phyloP scores from a whole-genome alignment of 108 stramenopile species.

The Asterionellopsis glacialis region DNA sequence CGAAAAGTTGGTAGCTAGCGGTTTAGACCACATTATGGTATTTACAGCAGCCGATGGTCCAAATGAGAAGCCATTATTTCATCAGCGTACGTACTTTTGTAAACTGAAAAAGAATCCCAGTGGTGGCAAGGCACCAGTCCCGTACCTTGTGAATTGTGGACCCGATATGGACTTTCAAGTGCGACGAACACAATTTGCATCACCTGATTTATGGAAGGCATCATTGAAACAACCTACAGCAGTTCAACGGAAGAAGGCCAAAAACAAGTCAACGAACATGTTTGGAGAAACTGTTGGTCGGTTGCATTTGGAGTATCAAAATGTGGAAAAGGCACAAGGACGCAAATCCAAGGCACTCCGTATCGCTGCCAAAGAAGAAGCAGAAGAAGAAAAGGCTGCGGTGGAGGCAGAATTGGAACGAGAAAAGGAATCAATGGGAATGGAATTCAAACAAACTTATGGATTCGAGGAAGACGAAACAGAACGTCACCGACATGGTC shows the following conservation, averaged over 20 bases:
- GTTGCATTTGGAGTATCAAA: constrained; percentile 94
- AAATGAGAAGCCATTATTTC: constrained; percentile 40
- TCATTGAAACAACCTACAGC: constrained; percentile 80
- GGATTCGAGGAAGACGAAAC: constrained; percentile 50
- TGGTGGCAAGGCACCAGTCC: constrained; percentile 75
- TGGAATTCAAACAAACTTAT: constrained; percentile 71
- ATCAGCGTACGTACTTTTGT: constrained; percentile 78
- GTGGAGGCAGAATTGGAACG: constrained; percentile 68
- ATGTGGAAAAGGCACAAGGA: constrained; percentile 81
- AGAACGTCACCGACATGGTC: constrained; percentile 4
- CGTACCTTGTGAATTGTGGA: constrained; percentile 87
- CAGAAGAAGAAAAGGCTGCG: constrained; percentile 66
- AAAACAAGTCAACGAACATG: constrained; percentile 91
- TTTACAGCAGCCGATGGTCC: constrained; percentile 66
- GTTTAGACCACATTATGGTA: constrained; percentile 93
- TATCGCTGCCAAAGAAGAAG: constrained; percentile 67
- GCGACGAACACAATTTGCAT: constrained; percentile 88
- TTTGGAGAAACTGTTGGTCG: constrained; percentile 96
- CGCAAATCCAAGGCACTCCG: constrained; percentile 86
- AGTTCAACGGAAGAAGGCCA: constrained; percentile 61
- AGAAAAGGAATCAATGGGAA: constrained; percentile 58
- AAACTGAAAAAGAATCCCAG: constrained; percentile 85
- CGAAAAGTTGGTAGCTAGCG: constrained; percentile 78
- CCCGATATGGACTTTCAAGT: constrained; percentile 90
- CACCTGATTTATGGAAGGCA: constrained; percentile 90